Evolutionary conservation across 768 basidiomycete genomes (phyloP).

Genomic region (Strobilomyces echinocephalus): DNA sequence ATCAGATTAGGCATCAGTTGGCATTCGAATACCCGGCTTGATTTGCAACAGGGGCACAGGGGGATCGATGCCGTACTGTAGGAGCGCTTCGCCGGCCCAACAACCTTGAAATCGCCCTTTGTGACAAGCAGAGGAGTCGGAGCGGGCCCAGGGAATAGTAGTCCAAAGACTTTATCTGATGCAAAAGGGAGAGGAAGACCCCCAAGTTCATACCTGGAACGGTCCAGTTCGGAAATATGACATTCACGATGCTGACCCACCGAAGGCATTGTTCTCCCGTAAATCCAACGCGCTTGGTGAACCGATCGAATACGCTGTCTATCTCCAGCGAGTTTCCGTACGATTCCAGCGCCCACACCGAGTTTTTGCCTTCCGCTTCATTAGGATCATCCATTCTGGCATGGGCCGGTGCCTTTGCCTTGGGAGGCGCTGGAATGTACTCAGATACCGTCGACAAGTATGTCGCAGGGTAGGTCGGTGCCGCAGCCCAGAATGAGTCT

Average conservation of each 20-base stretch:
- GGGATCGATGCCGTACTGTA: slow-evolving; percentile 58
- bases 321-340: slow-evolving; percentile 79
- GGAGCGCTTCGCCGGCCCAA: slow-evolving; percentile 38
- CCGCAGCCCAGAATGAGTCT: slow-evolving; percentile 62
- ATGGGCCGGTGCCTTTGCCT: slow-evolving; percentile 40
- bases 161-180: slow-evolving; percentile 66
- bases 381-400: slow-evolving; percentile 39
- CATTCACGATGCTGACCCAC: slow-evolving; percentile 35
- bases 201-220: slow-evolving; percentile 75
- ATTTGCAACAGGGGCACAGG: slow-evolving; percentile 61
- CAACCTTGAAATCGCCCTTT: slow-evolving; percentile 56
- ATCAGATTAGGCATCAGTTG: slow-evolving; percentile 95
- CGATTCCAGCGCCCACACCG: slow-evolving; percentile 61
- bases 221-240: background rate
- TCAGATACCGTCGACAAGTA: slow-evolving; percentile 76
- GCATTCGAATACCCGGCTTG: slow-evolving; percentile 77
- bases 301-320: slow-evolving; percentile 84
- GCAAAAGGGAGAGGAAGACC: slow-evolving; percentile 83
- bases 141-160: slow-evolving; percentile 64
- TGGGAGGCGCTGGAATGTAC: slow-evolving; percentile 58
- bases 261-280: slow-evolving; percentile 84
- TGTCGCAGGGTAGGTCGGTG: slow-evolving; percentile 60
- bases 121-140: slow-evolving; percentile 48
- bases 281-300: slow-evolving; percentile 63
- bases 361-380: slow-evolving; percentile 40